phyloP scores from a whole-genome alignment of 2,329 filamentous ascomycete genomes.

The Rutstroemia sp. region DNA sequence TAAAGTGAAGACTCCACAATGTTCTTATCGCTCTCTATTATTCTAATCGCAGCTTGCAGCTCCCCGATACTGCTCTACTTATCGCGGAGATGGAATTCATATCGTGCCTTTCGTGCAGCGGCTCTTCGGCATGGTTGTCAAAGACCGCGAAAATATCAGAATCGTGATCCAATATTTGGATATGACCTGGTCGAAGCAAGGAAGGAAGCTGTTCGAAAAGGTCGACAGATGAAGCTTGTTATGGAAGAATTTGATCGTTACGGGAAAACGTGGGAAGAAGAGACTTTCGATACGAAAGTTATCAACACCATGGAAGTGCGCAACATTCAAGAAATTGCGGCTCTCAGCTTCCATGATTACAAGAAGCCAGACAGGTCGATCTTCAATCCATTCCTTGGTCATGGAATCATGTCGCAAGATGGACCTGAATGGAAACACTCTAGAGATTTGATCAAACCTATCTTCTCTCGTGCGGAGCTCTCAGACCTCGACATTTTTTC shows the following conservation, averaged over 20 bases:
- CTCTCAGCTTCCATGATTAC: background rate
- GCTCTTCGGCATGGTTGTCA: background rate
- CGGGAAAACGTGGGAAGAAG: background rate
- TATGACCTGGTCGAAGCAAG: no score
- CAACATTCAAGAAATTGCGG: background rate
- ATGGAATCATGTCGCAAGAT: background rate
- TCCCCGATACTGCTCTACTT: background rate
- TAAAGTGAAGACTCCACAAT: background rate
- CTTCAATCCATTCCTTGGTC: conserved; percentile 20
- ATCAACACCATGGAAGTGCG: background rate
- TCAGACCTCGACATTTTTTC: background rate
- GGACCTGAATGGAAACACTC: background rate
- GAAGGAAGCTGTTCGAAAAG: no score
- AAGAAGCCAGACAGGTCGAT: background rate
- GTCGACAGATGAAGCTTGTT: no score
- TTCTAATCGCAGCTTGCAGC: background rate
- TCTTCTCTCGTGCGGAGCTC: background rate
- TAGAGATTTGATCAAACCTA: conserved; percentile 1
- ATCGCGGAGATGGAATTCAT: background rate
- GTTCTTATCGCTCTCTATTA: background rate
- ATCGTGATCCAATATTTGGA: no score
- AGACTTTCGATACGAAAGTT: background rate
- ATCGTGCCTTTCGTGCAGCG: background rate
- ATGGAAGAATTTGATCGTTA: background rate
- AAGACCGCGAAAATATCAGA: no score